Percentiles rank a stretch among this genome's conserved stretches.
These are phyloP conservation scores for Porodaedalea pini DNA, from an alignment of 1,284 basidiomycete genomes.

Conservation along the genomic window DNA sequence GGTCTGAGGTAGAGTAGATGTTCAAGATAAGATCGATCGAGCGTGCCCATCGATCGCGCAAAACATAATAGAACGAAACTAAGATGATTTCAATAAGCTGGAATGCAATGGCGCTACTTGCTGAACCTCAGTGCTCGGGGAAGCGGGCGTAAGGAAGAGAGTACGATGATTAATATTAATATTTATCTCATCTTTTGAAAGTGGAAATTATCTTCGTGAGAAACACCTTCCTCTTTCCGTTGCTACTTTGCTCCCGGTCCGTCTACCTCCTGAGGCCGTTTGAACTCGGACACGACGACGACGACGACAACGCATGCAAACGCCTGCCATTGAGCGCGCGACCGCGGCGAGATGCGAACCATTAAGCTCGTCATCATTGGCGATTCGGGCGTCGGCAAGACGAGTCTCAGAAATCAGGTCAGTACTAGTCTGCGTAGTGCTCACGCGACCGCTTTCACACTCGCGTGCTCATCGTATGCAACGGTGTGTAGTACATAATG, in stretches of 20 bases:
- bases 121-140: no score
- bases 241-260: neutral
- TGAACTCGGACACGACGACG: neutral
- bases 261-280: neutral
- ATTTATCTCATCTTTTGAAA: no score
- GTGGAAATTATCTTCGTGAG: neutral
- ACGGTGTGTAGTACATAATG: constrained; percentile 57
- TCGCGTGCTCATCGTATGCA: neutral
- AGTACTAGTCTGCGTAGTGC: constrained; percentile 24
- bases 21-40: no score
- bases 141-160: no score
- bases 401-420: constrained; percentile 67
- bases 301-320: constrained; percentile 4
- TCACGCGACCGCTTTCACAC: neutral
- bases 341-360: constrained; percentile 12
- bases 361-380: constrained; percentile 76
- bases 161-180: no score
- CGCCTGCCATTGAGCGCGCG: neutral
- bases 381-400: constrained; percentile 75
- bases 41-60: no score
- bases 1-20: no score
- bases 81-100: no score
- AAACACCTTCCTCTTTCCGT: neutral
- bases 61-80: no score
- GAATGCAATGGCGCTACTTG: no score